Percentiles rank a stretch among this genome's conserved stretches.
Conservation (phyloP, 2,329 filamentous ascomycete genomes). For the Fusarium sp. region DNA sequence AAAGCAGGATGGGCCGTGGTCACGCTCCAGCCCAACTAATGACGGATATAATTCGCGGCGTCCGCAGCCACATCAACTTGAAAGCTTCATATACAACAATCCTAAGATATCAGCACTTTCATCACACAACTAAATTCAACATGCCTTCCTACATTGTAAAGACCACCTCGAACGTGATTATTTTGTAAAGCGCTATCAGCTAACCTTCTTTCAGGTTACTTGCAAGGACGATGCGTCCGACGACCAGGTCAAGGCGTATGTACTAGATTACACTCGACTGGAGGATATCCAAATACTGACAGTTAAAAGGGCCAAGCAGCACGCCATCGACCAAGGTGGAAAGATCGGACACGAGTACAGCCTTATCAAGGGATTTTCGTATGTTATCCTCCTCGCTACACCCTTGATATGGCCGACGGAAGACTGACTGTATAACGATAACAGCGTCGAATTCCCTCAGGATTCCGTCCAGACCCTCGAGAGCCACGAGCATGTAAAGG, state of each 20-base stretch:
- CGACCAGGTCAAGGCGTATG: conserved; percentile 75
- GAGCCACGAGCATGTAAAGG: conserved; percentile 75
- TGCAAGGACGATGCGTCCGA: conserved; percentile 76
- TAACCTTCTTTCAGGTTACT: conserved; percentile 70
- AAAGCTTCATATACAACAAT: conserved; percentile 30
- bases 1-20: conserved; percentile 33
- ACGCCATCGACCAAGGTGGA: conserved; percentile 79
- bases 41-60: conserved; percentile 41
- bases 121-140: conserved; percentile 43
- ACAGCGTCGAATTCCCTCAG: conserved; percentile 77
- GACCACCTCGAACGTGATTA: not conserved
- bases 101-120: conserved; percentile 27
- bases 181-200: not conserved
- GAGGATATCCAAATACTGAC: not conserved
- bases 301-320: conserved; percentile 76
- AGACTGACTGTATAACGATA: not conserved
- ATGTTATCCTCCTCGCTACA: conserved; percentile 53
- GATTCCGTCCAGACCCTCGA: conserved; percentile 74
- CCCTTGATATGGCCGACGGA: not conserved
- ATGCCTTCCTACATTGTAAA: conserved; percentile 70
- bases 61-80: conserved; percentile 25
- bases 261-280: not conserved
- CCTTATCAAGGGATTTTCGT: conserved; percentile 95
- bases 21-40: conserved; percentile 39
- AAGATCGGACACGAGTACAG: conserved; percentile 85